Base-by-base conservation (phyloP, 2,329 filamentous ascomycete genomes). In the Verticillium klebahnii region DNA sequence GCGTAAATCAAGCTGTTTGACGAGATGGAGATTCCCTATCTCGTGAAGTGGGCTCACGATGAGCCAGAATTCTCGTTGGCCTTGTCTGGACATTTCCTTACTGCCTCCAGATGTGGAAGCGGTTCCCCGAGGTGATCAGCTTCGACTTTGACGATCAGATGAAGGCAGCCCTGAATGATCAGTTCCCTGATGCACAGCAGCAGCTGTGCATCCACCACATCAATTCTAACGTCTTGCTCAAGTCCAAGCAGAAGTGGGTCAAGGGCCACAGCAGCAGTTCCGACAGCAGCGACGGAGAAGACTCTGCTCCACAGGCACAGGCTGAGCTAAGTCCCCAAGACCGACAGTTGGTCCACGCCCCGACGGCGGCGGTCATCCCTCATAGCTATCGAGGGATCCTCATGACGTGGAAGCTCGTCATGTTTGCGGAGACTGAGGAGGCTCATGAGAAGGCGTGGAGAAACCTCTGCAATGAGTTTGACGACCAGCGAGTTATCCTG, bases 1-100 rank as follows among this genome's bases (percentile, higher is more conserved):
- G 63, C 63, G 60, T 56, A 66, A 3, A 65, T 67, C 45, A 66
- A 65, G 57, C 60, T 63, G 9, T 67, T 68, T 45, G 60, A 68
- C 55, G 52, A 67, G 57, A 60, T 19, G 19, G 37, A 62, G 1
- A 59, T 67, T 59, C 63, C 60, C 23, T 67, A 68, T 57, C 31
- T 67, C 57, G 61, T 59, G 3, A 65, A 67, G 39, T 68, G 61
- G 64, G 60, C 56, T 1, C 45, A 61, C 15, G 58, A 67, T 54
- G 25, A 67, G 1, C 62, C 60, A 54, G 3, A 50, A 62, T 50
- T 7, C 62, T 67, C 9, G 25, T 67, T 62, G 59, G 61, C 4
- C 50, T 67, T 59, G 60, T 67, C 37, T 66, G 56, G 60, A 61
- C 61, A 1, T 66, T 66, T 31, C 56, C 61, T 6, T 64, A 61